Conservation (phyloP, 2,329 filamentous ascomycete genomes). For the Pseudogymnoascus sp. region DNA sequence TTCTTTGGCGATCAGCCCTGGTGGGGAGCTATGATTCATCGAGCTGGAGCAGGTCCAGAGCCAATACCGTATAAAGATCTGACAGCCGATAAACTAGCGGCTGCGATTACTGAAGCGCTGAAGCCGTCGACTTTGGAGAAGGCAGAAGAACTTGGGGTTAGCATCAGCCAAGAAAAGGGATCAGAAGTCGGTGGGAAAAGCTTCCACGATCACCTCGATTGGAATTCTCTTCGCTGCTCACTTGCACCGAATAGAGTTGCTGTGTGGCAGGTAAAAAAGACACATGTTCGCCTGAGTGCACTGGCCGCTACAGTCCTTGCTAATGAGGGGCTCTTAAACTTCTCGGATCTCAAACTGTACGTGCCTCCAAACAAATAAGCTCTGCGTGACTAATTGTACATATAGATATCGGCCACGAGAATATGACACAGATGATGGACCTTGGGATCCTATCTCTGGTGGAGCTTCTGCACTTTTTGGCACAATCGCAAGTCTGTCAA, state of each 20-base stretch:
- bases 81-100: conserved; percentile 57
- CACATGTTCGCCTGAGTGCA: conserved; percentile 59
- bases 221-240: conserved; percentile 61
- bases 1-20: conserved; percentile 80
- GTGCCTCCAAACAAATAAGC: conserved; percentile 22
- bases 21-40: conserved; percentile 70
- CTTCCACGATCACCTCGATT: conserved; percentile 64
- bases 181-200: conserved; percentile 55
- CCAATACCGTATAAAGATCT: conserved; percentile 64
- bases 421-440: conserved; percentile 71
- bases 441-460: conserved; percentile 71
- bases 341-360: conserved; percentile 67
- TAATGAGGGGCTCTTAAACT: conserved; percentile 55
- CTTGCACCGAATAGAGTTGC: conserved; percentile 62
- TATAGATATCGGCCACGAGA: conserved; percentile 51
- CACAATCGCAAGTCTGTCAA: conserved; percentile 71
- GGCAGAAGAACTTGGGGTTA: conserved; percentile 44
- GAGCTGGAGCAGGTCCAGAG: conserved; percentile 63
- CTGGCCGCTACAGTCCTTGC: conserved; percentile 66
- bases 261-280: conserved; percentile 66
- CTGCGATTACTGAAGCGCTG: conserved; percentile 55
- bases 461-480: conserved; percentile 72
- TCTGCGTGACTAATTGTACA: conserved; percentile 30
- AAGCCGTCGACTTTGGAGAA: conserved; percentile 52
- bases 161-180: conserved; percentile 60